Base-by-base conservation (phyloP, 768 basidiomycete genomes). In the Myochromella boudieri region DNA sequence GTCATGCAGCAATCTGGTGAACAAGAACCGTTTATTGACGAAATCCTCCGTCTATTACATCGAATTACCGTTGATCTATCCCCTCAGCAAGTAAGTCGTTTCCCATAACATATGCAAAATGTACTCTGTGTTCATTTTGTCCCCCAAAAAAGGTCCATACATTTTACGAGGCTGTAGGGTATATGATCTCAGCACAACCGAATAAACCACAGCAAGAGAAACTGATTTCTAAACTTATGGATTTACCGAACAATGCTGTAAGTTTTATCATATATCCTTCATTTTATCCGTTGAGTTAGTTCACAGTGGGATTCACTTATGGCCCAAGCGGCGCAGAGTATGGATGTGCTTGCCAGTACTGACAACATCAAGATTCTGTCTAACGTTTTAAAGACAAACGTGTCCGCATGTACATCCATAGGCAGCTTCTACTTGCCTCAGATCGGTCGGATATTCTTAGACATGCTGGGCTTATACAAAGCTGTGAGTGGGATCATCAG, bases 161-260 rank as follows among this genome's bases (percentile, higher is more conserved):
- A 0, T 98, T 97, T 75, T 98, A 98, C 58, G 95, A 98, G 69
- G 97, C 97, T 5, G 90, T 98, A 38, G 97, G 97, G 3, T 93
- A 97, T 74, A 98, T 98, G 97, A 97, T 99, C 58, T 93, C 94
- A 17, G 94, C 95, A 1, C 97, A 98, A 60, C 95, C 95, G 42
- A 97, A 99, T 68, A 97, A 97, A 66, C 87, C 91, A 9, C 90
- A 88, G 58, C 97, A 98, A 65, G 97, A 98, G 68, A 88, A 91
- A 56, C 74, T 99, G 44, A 97, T 99, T 42, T 76, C 84, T 12
- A 97, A 94, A 63, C 66, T 99, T 44, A 99, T 99, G 97, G 93
- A 95, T 51, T 70, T 97, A 55, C 95, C 97, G 0, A 99, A 99
- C 61, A 94, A 87, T 53, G 95, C 95, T 37, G 94, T 93, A 68